Evolutionary conservation across 2,329 filamentous ascomycete genomes (phyloP).

Genomic region (Fusarium hostae): DNA sequence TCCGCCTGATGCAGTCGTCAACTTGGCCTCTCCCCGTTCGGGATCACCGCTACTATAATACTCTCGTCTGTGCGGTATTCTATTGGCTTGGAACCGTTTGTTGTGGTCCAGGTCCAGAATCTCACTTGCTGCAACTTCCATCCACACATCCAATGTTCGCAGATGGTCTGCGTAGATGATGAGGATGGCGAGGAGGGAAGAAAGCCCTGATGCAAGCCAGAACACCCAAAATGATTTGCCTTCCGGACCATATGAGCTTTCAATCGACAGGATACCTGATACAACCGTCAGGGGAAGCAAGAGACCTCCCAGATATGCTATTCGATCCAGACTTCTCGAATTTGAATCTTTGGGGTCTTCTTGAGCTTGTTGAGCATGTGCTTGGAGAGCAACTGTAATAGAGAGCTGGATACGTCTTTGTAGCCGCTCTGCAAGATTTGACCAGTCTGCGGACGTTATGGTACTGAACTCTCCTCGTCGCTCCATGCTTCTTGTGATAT

Average conservation of each 20-base stretch:
- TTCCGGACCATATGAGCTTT: conserved; percentile 57
- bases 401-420: conserved; percentile 41
- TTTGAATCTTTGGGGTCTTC: conserved; percentile 46
- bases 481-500: conserved; percentile 34
- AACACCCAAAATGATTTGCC: conserved; percentile 59
- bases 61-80: conserved; percentile 45
- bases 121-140: conserved; percentile 52
- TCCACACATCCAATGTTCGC: conserved; percentile 58
- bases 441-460: conserved; percentile 37
- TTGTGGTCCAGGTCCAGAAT: conserved; percentile 40
- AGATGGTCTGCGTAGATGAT: conserved; percentile 62
- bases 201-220: conserved; percentile 56
- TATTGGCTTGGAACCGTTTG: conserved; percentile 17
- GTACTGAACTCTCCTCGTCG: conserved; percentile 27
- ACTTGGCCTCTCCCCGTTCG: conserved; percentile 48
- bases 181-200: conserved; percentile 52
- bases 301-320: conserved; percentile 62
- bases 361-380: conserved; percentile 10
- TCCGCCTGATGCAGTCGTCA: conserved; percentile 45
- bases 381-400: conserved; percentile 7
- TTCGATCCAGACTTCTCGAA: conserved; percentile 57
- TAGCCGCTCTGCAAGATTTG: conserved; percentile 34
- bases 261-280: conserved; percentile 60
- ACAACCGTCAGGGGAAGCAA: conserved; percentile 61
- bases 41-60: conserved; percentile 34